Base-by-base conservation (phyloP, 805 yeast species). In the Metschnikowia noctiluminum region DNA sequence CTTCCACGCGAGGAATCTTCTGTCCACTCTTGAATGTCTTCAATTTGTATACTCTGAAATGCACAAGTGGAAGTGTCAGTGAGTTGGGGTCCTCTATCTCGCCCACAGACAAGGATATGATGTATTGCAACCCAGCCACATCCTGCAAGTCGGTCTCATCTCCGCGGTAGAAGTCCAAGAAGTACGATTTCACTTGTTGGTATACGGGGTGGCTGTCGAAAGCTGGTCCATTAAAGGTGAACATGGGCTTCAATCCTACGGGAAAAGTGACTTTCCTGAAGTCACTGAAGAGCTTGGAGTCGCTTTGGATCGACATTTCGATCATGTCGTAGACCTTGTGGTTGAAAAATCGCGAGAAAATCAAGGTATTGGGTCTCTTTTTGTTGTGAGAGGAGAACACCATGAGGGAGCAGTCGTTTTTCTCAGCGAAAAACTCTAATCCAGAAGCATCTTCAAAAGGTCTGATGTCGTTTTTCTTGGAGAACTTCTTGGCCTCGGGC, bases 231-330 rank as follows among this genome's bases (percentile, higher is more conserved):
- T 89, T 89, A 75, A 94, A 94, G 3, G 86, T 77, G 68, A 94
- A 87, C 91, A 94, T 82, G 51, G 99, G 99, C 66, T 89, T 91
- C 64, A 92, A 74, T 28, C 99, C 99, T 35, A 92, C 75, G 38
- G 85, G 81, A 69, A 91, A 89, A 1, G 97, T 89, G 48, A 75
- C 64, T 58, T 85, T 84, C 58, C 79, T 83, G 77, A 94, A 94
- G 59, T 92, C 97, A 51, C 78, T 69, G 47, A 94, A 75, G 36
- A 91, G 73, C 65, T 89, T 89, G 48, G 52, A 59, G 65, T 85
- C 81, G 37, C 80, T 79, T 51, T 82, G 81, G 38, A 89, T 80
- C 47, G 85, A 79, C 52, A 94, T 75, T 72, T 94, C 99, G 60
- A 94, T 76, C 97, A 94, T 92, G 65, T 94, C 99, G 65, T 85